Evolutionary conservation across 306 rosid species (phyloP).

Genomic region (Gillenia trifoliata): DNA sequence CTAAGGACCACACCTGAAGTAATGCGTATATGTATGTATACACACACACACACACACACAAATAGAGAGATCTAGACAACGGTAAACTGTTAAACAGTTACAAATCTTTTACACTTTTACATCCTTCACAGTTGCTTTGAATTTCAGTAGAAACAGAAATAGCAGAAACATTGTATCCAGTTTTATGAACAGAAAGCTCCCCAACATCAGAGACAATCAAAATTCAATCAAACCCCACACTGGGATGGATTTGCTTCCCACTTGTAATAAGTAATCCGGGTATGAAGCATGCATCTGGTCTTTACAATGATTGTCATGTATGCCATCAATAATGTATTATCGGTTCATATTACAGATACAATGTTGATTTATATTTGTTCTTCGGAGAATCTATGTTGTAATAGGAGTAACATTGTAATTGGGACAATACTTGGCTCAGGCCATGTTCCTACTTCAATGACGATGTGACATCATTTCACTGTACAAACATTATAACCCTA

Average conservation of each 20-base stretch:
- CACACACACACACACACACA: too few relatives aligned
- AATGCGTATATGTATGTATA: neutral
- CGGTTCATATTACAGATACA: too few relatives aligned
- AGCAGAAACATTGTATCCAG: neutral
- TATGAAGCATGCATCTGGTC: neutral
- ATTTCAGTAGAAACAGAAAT: neutral
- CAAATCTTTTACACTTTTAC: neutral
- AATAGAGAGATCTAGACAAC: neutral
- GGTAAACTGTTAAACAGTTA: neutral
- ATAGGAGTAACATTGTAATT: too few relatives aligned
- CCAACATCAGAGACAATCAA: neutral
- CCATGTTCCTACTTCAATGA: too few relatives aligned
- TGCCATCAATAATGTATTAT: too few relatives aligned
- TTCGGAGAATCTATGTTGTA: too few relatives aligned
- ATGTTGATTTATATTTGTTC: too few relatives aligned
- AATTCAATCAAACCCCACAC: neutral
- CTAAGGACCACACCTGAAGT: constrained; percentile 14
- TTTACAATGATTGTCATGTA: neutral
- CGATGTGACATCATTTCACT: neutral
- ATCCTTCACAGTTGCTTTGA: neutral
- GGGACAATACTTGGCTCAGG: too few relatives aligned
- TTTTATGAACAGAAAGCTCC: neutral
- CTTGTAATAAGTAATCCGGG: neutral
- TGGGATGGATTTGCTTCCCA: constrained; percentile 1
- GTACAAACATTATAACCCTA: too few relatives aligned